phyloP scores from a whole-genome alignment of 805 yeast species.

The Komagataella pastoris region DNA sequence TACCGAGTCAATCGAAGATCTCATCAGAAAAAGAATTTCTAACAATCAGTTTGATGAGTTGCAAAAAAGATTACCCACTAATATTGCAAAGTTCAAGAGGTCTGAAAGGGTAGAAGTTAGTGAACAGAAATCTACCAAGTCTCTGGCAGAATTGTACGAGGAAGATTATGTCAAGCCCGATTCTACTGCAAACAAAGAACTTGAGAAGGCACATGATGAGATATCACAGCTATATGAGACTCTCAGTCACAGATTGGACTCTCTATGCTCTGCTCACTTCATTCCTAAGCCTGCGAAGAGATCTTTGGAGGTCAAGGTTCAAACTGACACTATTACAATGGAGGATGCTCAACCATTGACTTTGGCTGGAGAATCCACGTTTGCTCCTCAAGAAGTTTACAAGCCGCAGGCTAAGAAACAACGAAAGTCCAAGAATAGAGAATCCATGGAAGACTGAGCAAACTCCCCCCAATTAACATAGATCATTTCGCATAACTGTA shows the following conservation, averaged over 20 bases:
- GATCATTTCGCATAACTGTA: not conserved
- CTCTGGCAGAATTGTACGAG: conserved; percentile 86
- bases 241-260: conserved; percentile 64
- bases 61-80: conserved; percentile 57
- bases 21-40: conserved; percentile 72
- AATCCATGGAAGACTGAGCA: not conserved
- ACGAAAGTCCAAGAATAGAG: conserved; percentile 5
- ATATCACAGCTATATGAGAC: conserved; percentile 49
- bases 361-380: conserved; percentile 52
- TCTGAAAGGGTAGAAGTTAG: conserved; percentile 50
- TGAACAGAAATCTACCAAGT: conserved; percentile 74
- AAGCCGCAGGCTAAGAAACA: conserved; percentile 22
- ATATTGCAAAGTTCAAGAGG: conserved; percentile 47
- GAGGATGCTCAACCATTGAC: conserved; percentile 95
- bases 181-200: conserved; percentile 39
- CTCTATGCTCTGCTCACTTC: conserved; percentile 88
- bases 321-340: conserved; percentile 73
- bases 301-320: conserved; percentile 67
- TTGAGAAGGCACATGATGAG: conserved; percentile 67
- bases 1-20: conserved; percentile 77
- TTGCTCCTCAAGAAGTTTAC: conserved; percentile 94
- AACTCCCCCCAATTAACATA: not conserved
- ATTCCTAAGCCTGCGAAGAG: conserved; percentile 84
- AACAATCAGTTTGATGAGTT: conserved; percentile 74
- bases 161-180: conserved; percentile 49